Evolutionary conservation across 192 early-diverging fungal species (phyloP).

Genomic region (Chytriomyces hyalinus): DNA sequence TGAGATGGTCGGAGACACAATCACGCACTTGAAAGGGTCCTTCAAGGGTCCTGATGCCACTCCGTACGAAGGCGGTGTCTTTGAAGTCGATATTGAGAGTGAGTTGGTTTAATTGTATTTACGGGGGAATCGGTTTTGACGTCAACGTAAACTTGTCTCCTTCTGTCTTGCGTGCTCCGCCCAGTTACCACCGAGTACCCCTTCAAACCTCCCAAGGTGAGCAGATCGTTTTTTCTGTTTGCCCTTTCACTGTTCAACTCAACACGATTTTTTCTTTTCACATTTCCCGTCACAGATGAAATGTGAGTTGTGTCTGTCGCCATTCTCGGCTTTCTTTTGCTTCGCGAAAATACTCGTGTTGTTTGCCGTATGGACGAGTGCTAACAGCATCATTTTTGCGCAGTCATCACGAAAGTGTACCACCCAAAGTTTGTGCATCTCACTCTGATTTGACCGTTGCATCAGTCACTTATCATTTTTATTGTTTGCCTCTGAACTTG

Average conservation of each 20-base stretch:
- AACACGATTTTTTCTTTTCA: slow-evolving; percentile 10
- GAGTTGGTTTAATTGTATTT: not conserved
- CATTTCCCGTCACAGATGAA: slow-evolving; percentile 41
- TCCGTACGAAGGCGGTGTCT: slow-evolving; percentile 51
- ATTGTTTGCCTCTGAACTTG: not conserved
- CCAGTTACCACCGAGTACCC: slow-evolving; percentile 53
- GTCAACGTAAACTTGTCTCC: not conserved
- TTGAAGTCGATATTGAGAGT: slow-evolving; percentile 35
- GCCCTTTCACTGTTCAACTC: not conserved
- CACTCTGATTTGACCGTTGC: too few species aligned
- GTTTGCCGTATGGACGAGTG: too few species aligned
- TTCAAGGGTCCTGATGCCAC: slow-evolving; percentile 58
- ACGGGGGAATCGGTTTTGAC: slow-evolving; percentile 1
- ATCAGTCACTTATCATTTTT: not conserved
- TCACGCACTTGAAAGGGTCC: slow-evolving; percentile 47
- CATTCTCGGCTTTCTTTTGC: not conserved
- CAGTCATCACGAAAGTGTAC: slow-evolving; percentile 57
- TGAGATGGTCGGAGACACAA: slow-evolving; percentile 37
- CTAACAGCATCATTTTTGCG: too few species aligned
- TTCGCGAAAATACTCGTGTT: too few species aligned
- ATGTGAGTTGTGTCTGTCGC: slow-evolving; percentile 25
- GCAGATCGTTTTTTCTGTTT: not conserved
- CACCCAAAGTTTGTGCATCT: slow-evolving; percentile 52
- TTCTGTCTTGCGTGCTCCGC: slow-evolving; percentile 30
- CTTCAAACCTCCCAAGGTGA: slow-evolving; percentile 53